Base-by-base conservation (phyloP, 192 early-diverging fungal genomes). In the Cetraspora pellucida region DNA sequence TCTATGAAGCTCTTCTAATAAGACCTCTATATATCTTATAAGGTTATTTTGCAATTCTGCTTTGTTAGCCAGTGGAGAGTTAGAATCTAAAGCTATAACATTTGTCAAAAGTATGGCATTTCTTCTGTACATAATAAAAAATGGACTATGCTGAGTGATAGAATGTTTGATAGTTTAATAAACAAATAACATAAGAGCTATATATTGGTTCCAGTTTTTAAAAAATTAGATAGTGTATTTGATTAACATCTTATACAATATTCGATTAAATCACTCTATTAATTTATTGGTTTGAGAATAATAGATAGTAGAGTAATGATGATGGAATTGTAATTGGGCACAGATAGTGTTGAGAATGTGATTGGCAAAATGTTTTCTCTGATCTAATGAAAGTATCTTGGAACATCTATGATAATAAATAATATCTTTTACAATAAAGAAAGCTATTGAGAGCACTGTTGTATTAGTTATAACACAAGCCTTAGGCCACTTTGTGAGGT, bases 401-500 rank as follows among this genome's bases (percentile, higher is more conserved):
- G 47, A 74, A 30, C 70, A 63, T 0, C 77, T 47, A 58, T 78
- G 47, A 13, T 27, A 47, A 64, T 10, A 17, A 10, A 78, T 52
- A 2, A 78, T 75, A 14, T 77, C 73, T 17, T 77, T 14, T 9
- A 44, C 7, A 8, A 77, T 43, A 44, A 78, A 78, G 2, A 30
- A 19, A 13, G 31, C 31, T 8, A 78, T 76, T 9, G 19, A 23
- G 6, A 3, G 2, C 0, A 6, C 73, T 3, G 9, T 60, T 30
- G 77, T 61, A 28, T 10, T 77, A 3, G 6, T 0, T 1, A 78
- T 3, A 2, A 76, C 31, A 3, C 25, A 8, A 1, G 77, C 74
- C 27, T 67, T 27, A 27, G 75, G 17, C 77, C 75, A 78, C 17
- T 44, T 46, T 2, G 76, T 78, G 23, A 75, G 61, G 59, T 76